Base-by-base conservation (phyloP, 495 filamentous ascomycete species). In the Hapsidospora chrysogenum region DNA sequence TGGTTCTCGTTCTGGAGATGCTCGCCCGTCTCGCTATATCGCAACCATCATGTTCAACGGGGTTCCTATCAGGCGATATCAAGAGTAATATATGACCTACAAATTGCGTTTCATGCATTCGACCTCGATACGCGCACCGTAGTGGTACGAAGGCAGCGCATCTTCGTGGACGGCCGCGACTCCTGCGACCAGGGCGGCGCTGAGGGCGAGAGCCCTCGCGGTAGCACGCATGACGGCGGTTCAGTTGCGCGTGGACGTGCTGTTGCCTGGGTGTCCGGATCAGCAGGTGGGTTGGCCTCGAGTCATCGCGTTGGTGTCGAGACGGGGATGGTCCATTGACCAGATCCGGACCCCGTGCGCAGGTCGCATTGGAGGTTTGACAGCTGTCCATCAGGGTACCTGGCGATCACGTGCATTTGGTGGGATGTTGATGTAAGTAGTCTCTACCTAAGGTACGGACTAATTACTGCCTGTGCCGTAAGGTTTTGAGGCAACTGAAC, bases 1-100 rank as follows among this genome's bases (percentile, higher is more conserved):
- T 87, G 82, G 29, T 71, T 60, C 14, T 65, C 60, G 50, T 89
- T 75, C 38, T 75, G 74, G 50, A 97, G 80, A 70, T 97, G 70
- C 44, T 75, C 71, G 44, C 72, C 72, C 3, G 68, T 75, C 38
- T 76, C 72, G 39, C 72, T 76, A 41, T 9, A 21, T 28, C 2
- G n/a, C 33, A 15, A 23, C 4, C 21, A 25, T 15, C n/a, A 16
- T n/a, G n/a, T n/a, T n/a, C n/a, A 5, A 39, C 18, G 32, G n/a
- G 19, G 6, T 14, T 17, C 14, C 25, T 6, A 27, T n/a, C 18
- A 30, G 13, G 28, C 20, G 29, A 31, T 31, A n/a, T 26, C 11
- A 19, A 37, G 28, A 28, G 29, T 22, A 32, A 15, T 16, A n/a
- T n/a, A 35, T 9, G 34, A 8, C 67, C 46, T 38, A 72, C 68